Conservation (phyloP, 164 flowering plant genomes). For the Liquidambar formosana region DNA sequence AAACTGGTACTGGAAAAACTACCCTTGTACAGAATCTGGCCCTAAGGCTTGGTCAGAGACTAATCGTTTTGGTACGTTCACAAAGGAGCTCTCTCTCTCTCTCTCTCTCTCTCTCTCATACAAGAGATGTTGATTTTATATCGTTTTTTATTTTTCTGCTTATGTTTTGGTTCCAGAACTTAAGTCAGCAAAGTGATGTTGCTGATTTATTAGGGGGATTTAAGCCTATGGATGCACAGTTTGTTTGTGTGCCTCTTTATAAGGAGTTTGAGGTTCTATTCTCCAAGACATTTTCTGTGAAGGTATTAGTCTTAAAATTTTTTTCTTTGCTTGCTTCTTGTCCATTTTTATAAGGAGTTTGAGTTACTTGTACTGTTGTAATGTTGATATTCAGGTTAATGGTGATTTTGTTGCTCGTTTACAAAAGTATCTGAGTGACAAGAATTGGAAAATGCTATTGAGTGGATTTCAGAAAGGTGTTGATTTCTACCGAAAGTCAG, state of each 20-base stretch:
- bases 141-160: not conserved
- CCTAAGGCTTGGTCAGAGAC: slow-evolving; percentile 63
- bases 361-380: not conserved
- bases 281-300: slow-evolving; percentile 45
- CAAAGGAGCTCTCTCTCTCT: not conserved
- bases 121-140: not conserved
- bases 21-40: slow-evolving; percentile 95
- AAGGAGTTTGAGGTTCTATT: slow-evolving; percentile 72
- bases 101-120: not conserved
- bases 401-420: slow-evolving; percentile 32
- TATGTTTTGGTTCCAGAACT: slow-evolving; percentile 64
- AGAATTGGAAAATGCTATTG: slow-evolving; percentile 63
- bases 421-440: slow-evolving; percentile 31
- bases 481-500: slow-evolving; percentile 22
- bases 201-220: slow-evolving; percentile 92
- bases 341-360: not conserved
- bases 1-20: slow-evolving; percentile 99
- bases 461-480: slow-evolving; percentile 41
- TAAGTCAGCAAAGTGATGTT: slow-evolving; percentile 97
- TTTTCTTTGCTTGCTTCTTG: not conserved
- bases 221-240: slow-evolving; percentile 78
- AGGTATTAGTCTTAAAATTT: slow-evolving; percentile 39
- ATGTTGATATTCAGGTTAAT: slow-evolving; percentile 38
- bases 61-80: slow-evolving; percentile 81
- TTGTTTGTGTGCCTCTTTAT: slow-evolving; percentile 66